A percentile compares a stretch with the other conserved stretches of the same genome.
phyloP scores from a whole-genome alignment of 2,329 filamentous ascomycete species.

The Pestalotiopsis sp. region DNA sequence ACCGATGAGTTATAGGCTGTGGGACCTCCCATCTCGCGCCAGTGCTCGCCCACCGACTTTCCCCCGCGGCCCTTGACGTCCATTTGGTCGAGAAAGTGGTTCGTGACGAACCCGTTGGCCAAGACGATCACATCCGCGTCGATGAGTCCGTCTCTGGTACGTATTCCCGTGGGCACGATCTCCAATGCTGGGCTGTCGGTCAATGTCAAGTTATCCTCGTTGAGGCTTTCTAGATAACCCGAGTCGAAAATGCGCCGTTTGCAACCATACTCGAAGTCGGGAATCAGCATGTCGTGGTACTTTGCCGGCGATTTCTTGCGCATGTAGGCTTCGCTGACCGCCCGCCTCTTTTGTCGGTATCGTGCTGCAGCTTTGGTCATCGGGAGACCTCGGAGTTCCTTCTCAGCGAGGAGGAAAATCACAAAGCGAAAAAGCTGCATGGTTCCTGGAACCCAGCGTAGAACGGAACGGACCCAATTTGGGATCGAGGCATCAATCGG shows the following conservation, averaged over 20 bases:
- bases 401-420: constrained; percentile 41
- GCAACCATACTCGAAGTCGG: constrained; percentile 64
- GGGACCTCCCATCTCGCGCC: constrained; percentile 60
- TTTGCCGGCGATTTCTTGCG: constrained; percentile 53
- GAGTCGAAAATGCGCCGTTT: constrained; percentile 65
- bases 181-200: constrained; percentile 52
- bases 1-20: constrained; percentile 63
- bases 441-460: constrained; percentile 50
- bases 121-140: constrained; percentile 63
- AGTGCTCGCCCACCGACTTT: constrained; percentile 54
- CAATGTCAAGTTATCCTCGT: constrained; percentile 47
- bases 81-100: constrained; percentile 55
- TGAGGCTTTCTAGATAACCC: constrained; percentile 55
- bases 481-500: constrained; percentile 27
- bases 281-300: constrained; percentile 64
- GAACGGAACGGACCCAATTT: constrained; percentile 30
- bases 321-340: constrained; percentile 42
- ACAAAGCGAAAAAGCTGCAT: constrained; percentile 41
- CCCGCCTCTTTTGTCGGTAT: constrained; percentile 39
- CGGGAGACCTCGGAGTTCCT: constrained; percentile 36
- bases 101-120: constrained; percentile 63
- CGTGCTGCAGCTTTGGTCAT: constrained; percentile 35
- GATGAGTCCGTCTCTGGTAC: constrained; percentile 39
- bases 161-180: constrained; percentile 44
- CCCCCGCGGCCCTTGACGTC: constrained; percentile 53